These are phyloP conservation scores for Leptosphaerulina australis DNA, from an alignment of 2,329 filamentous ascomycete species.

Conservation along the genomic window DNA sequence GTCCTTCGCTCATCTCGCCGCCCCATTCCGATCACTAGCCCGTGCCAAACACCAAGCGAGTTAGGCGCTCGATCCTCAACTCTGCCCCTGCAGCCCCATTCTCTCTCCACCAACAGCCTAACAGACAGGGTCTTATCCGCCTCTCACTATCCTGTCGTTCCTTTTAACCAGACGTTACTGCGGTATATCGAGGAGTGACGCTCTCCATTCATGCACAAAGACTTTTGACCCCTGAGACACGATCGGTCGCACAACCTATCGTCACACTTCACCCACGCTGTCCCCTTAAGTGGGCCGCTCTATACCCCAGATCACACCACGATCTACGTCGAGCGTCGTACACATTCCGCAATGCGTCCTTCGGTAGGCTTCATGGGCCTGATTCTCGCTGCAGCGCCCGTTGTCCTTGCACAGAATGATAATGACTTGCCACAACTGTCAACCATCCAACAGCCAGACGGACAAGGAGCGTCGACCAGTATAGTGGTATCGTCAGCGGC, in stretches of 20 bases:
- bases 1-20: conserved; percentile 13
- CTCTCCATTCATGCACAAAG: conserved; percentile 18
- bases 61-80: conserved; percentile 25
- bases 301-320: conserved; percentile 14
- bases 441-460: conserved; percentile 32
- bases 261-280: conserved; percentile 29
- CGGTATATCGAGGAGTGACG: conserved; percentile 10
- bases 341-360: conserved; percentile 36
- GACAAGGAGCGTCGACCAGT: conserved; percentile 23
- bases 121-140: conserved; percentile 25
- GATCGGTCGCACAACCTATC: conserved; percentile 17
- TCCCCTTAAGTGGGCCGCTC: conserved; percentile 31
- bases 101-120: conserved; percentile 31
- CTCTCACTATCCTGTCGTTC: conserved; percentile 42
- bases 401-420: conserved; percentile 40
- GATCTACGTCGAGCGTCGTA: conserved; percentile 22
- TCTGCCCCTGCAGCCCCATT: conserved; percentile 30
- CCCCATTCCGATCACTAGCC: conserved; percentile 33
- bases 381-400: conserved; percentile 39
- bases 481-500: conserved; percentile 24
- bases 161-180: conserved; percentile 33
- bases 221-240: conserved; percentile 30
- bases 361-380: conserved; percentile 40
- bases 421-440: conserved; percentile 38
- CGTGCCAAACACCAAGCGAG: conserved; percentile 16